Percentiles rank a stretch among this genome's conserved stretches.
phyloP scores from a whole-genome alignment of 352 stramenopile species.

The Phytopythium litorale region DNA sequence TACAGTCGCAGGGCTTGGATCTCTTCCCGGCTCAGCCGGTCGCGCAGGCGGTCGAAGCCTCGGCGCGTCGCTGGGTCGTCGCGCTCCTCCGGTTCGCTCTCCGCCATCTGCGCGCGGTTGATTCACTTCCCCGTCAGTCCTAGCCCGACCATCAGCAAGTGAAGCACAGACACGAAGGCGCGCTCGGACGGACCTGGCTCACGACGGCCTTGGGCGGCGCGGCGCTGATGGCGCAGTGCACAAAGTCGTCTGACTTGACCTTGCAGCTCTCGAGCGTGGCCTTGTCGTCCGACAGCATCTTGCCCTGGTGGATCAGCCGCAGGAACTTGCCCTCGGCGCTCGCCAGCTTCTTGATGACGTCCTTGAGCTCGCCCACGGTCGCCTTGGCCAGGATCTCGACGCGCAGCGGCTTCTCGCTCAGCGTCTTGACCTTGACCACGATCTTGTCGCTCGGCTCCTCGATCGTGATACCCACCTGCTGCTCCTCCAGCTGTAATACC shows the following conservation, averaged over 20 bases:
- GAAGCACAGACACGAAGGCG: too few species aligned
- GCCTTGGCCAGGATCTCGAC: conserved; percentile 66
- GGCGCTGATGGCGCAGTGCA: conserved; percentile 83
- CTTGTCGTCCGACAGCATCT: conserved; percentile 85
- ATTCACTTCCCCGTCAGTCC: background rate
- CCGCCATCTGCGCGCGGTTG: conserved; percentile 12
- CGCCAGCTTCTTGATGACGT: conserved; percentile 68
- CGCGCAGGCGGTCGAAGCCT: conserved; percentile 77
- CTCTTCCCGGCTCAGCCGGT: conserved; percentile 81
- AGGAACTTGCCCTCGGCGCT: conserved; percentile 83
- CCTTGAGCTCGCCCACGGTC: conserved; percentile 68
- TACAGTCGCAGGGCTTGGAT: conserved; percentile 82
- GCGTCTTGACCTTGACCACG: conserved; percentile 81
- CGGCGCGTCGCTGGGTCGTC: conserved; percentile 55
- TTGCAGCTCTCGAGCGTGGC: conserved; percentile 68
- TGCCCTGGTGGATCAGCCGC: conserved; percentile 83
- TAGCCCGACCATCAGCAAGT: too few species aligned
- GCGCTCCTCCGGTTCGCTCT: conserved; percentile 49
- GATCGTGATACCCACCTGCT: conserved; percentile 53
- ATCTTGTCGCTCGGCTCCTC: conserved; percentile 42
- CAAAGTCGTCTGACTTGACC: conserved; percentile 80
- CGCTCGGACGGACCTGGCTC: conserved; percentile 43
- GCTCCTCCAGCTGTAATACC: conserved; percentile 29
- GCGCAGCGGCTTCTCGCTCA: conserved; percentile 80
- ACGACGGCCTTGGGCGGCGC: conserved; percentile 73